A percentile compares a stretch with the other conserved stretches of the same genome.
These are phyloP conservation scores for Lentinula novae-zelandiae DNA, from an alignment of 1,284 basidiomycete species.

Conservation along the genomic window DNA sequence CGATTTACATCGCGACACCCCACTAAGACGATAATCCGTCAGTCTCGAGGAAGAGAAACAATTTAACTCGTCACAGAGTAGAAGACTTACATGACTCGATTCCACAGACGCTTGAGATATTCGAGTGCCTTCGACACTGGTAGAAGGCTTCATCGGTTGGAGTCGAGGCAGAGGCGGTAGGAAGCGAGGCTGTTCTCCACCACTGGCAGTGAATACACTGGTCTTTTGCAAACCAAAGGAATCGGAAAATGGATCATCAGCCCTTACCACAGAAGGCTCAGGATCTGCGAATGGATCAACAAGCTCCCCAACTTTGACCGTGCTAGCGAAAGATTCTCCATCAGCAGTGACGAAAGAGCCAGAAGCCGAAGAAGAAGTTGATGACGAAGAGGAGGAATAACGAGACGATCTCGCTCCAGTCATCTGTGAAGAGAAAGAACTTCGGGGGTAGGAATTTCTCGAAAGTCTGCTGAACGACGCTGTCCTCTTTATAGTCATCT, in stretches of 20 bases:
- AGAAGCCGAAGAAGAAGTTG: not conserved
- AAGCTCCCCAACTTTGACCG: not conserved
- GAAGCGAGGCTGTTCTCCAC: not conserved
- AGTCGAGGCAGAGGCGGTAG: not conserved
- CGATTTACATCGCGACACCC: slow-evolving; percentile 1
- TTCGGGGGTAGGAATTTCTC: not conserved
- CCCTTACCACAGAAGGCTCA: not conserved
- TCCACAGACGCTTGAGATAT: not conserved
- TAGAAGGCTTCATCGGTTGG: not conserved
- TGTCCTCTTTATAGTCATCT: slow-evolving; percentile 6
- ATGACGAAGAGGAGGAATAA: not conserved
- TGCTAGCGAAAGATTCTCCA: not conserved
- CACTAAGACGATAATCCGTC: not conserved
- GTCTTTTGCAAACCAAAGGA: not conserved
- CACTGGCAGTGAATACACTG: not conserved
- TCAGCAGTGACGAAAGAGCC: not conserved
- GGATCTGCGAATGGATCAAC: slow-evolving; percentile 7
- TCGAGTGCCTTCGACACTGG: not conserved
- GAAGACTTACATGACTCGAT: slow-evolving; percentile 1
- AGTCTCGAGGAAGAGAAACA: not conserved
- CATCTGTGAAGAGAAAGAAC: not conserved
- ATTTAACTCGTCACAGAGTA: too few species aligned
- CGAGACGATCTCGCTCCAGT: not conserved
- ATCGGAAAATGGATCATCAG: slow-evolving; percentile 6
- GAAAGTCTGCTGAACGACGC: not conserved